phyloP scores from a whole-genome alignment of 495 filamentous ascomycete genomes.

The Penicillium verhagenii region DNA sequence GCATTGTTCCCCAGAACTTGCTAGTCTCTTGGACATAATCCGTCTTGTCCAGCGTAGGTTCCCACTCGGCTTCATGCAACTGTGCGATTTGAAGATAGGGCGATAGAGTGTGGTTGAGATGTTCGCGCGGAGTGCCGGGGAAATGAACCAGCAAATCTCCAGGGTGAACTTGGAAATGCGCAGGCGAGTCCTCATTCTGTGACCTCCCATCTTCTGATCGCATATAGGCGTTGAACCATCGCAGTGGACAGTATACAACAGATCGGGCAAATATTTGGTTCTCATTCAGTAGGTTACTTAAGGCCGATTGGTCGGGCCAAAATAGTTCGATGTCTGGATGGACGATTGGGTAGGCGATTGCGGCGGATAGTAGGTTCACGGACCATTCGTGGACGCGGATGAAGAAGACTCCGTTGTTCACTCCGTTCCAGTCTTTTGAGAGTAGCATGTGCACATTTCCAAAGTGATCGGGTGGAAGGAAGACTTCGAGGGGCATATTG shows the following conservation, averaged over 20 bases:
- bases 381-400: conserved; percentile 50
- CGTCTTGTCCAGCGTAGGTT: not conserved
- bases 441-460: conserved; percentile 46
- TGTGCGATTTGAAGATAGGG: conserved; percentile 3
- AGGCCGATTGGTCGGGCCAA: conserved; percentile 38
- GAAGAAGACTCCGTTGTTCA: conserved; percentile 57
- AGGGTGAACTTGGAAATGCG: conserved; percentile 1
- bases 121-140: not conserved
- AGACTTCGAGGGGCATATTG: conserved; percentile 49
- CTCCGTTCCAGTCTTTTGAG: conserved; percentile 52
- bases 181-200: not conserved
- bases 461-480: conserved; percentile 49
- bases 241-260: conserved; percentile 2
- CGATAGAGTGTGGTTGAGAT: not conserved
- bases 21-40: not conserved
- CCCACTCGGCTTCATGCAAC: not conserved
- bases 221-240: conserved; percentile 16
- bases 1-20: not conserved
- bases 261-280: conserved; percentile 18
- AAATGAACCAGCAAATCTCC: conserved; percentile 15
- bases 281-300: conserved; percentile 31
- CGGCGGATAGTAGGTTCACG: conserved; percentile 45
- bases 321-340: conserved; percentile 32
- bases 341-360: conserved; percentile 44
- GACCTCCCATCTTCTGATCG: not conserved